Base-by-base conservation (phyloP, 129 eudicot species). In the Centrapalus pauciflorus region DNA sequence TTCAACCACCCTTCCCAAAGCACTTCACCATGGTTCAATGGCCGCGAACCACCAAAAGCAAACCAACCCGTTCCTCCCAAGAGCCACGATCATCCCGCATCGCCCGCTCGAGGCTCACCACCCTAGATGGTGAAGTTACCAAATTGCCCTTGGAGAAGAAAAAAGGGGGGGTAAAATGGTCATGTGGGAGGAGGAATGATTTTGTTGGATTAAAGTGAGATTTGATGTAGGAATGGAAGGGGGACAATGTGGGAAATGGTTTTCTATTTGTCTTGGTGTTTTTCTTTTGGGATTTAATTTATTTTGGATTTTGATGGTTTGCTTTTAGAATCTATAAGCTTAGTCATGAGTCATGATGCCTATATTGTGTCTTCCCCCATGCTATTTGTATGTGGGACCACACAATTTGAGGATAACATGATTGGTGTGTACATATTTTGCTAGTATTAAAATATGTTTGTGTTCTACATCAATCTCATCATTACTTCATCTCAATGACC, bases 51-150 rank as follows among this genome's bases (percentile, higher is more conserved):
- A 58, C 38, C 81, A 64, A 43, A 77, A 76, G 41, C 80, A 79
- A 0, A 69, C 58, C 71, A 65, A 70, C 63, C 80, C 83, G 0
- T 66, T 78, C 74, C 74, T 66, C 43, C 82, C 96, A 0, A 69
- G 88, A 83, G 89, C 89, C 27, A 38, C 80, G 27, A 41, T 76
- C 74, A 50, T 84, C 30, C 78, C 84, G 1, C 75, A 70, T 61
- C 83, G 83, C 49, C 63, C 85, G 0, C 69, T 60, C 3, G 86
- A 86, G 3, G 48, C 37, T 21, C 80, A 68, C 72, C 85, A 70
- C 23, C 85, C 85, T 6, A 48, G 78, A 30, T 63, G 80, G 62
- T 81, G 19, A 78, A 55, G 3, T 37, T 26, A 25, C 35, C 9
- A 66, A 28, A 35, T 9, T 54, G 17, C 41, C 48, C 57, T 34